Base-by-base conservation (phyloP, 306 rosid species). In the Lotus japonicus region DNA sequence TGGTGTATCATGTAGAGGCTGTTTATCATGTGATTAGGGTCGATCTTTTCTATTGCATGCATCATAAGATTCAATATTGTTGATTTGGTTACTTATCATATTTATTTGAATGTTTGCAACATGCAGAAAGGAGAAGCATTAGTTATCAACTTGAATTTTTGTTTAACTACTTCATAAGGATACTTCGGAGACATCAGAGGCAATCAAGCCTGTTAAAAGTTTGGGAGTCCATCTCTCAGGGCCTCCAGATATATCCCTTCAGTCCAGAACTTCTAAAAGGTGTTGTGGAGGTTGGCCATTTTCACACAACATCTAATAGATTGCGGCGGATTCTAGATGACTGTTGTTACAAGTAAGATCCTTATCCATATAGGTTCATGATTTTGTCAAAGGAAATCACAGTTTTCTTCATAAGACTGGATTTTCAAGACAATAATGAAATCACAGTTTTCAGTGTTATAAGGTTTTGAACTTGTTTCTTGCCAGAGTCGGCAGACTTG, bases 211-310 rank as follows among this genome's bases (percentile, higher is more conserved):
- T 82, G 60, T 58, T 82, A 44, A 94, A 90, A 72, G 86, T 90
- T 65, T 87, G 91, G 96, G 90, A 90, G 68, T 80, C 85, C 68
- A 69, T 85, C 68, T 80, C 76, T 72, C 91, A 81, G 75, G 97
- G 98, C 67, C 83, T 94, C 82, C 95, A 86, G 66, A 73, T 86
- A 46, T 94, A 82, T 82, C 96, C 98, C 11, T 86, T 77, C 82
- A 88, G 84, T 68, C 86, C 90, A 3, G 96, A 90, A 77, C 94
- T 94, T 71, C 81, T 79, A 63, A 79, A 76, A 65, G 84, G 85
- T 77, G 64, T 86, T 42, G 75, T 90, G 71, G 86, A 88, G 82
- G 81, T 86, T 16, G 88, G 92, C 79, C 85, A 88, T 79, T 76
- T 83, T 36, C 71, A 90, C 72, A 84, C 91, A 11, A 91, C 90